Evolutionary conservation across 1,284 basidiomycete species (phyloP).

Genomic region (Boletellus dicymbophilus): DNA sequence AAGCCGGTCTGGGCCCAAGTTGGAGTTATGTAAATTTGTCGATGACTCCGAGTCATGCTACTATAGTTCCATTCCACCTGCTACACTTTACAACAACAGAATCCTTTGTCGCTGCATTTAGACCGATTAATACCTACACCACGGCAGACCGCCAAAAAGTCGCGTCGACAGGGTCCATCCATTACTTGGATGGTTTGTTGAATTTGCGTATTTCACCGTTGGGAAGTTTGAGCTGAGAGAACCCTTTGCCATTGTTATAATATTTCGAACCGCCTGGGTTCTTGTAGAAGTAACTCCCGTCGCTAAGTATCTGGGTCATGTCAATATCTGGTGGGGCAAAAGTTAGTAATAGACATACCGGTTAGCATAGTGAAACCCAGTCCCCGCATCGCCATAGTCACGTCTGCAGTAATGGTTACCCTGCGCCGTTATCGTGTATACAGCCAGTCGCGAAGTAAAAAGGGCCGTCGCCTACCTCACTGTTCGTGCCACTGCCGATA

Average conservation of each 20-base stretch:
- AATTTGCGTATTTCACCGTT: constrained; percentile 39
- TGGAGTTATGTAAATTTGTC: no score
- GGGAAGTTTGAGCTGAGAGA: constrained; percentile 53
- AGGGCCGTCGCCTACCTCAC: constrained; percentile 39
- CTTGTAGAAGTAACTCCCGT: constrained; percentile 61
- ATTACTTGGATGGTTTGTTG: constrained; percentile 28
- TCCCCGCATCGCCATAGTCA: constrained; percentile 39
- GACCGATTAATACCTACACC: no score
- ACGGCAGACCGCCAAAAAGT: neutral
- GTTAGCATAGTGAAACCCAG: constrained; percentile 63
- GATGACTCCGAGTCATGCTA: no score
- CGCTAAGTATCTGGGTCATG: constrained; percentile 28
- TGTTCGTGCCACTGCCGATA: constrained; percentile 52
- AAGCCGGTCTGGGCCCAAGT: no score
- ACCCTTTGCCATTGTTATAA: constrained; percentile 51
- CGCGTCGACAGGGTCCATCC: neutral
- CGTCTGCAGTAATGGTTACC: constrained; percentile 61
- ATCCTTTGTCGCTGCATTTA: no score
- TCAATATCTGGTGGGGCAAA: neutral
- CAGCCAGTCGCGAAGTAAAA: neutral
- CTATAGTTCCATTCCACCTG: no score
- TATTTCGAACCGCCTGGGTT: constrained; percentile 65
- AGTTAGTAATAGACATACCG: constrained; percentile 34
- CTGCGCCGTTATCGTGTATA: constrained; percentile 28
- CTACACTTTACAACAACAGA: no score